These are phyloP conservation scores for Conticribra guillardii DNA, from an alignment of 108 stramenopile species.

Conservation along the genomic window DNA sequence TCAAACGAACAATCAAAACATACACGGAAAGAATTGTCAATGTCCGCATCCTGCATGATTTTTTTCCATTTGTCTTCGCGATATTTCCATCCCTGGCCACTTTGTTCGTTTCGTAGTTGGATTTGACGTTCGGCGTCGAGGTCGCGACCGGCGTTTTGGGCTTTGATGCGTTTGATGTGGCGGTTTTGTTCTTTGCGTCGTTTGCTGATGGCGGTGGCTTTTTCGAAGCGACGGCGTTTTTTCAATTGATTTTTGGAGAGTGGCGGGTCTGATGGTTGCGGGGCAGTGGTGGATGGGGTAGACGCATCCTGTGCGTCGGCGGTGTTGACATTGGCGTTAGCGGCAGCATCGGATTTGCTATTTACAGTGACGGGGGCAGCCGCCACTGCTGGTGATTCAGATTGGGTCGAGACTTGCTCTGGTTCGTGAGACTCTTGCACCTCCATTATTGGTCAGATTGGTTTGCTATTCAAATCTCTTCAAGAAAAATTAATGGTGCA, in stretches of 20 bases:
- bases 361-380: no score
- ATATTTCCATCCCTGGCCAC: conserved; percentile 58
- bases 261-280: no score
- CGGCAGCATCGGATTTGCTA: no score
- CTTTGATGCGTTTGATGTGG: conserved; percentile 61
- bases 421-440: no score
- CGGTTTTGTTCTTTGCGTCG: conserved; percentile 69
- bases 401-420: background rate
- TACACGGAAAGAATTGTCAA: conserved; percentile 47
- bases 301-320: background rate
- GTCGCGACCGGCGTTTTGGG: conserved; percentile 69
- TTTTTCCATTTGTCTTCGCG: conserved; percentile 62
- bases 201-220: conserved; percentile 63
- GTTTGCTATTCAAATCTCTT: no score
- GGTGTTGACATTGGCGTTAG: background rate
- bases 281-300: no score
- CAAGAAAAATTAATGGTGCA: no score
- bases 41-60: conserved; percentile 29
- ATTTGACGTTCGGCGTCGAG: conserved; percentile 60
- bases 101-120: conserved; percentile 41
- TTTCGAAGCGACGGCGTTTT: conserved; percentile 58
- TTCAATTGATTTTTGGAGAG: conserved; percentile 81
- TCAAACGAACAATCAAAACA: conserved; percentile 83
- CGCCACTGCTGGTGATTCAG: no score
- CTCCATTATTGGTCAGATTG: no score